Evolutionary conservation across 2,329 filamentous ascomycete genomes (phyloP), one percentile per base, ranked within the genome.

Genomic region (Penicillium capsulatum): DNA sequence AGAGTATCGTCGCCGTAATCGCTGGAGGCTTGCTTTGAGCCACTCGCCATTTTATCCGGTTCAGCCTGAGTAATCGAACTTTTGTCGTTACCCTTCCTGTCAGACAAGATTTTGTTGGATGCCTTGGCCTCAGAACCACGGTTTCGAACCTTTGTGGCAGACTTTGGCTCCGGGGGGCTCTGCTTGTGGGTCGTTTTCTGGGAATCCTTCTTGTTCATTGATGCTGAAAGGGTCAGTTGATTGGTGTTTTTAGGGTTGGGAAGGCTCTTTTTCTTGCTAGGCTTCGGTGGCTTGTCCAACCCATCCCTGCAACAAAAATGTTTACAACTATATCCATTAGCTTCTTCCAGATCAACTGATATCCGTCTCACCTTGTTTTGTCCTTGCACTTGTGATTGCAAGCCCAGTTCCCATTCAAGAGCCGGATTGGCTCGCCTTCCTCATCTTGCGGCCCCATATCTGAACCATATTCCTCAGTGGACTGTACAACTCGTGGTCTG

Each of bases 301-400:
- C 86, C 86, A 44, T 86, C 79, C 16, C 74, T 75, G 54, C 86
- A 91, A 54, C 86, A 91, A 24, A 75, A 63, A 53, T 91, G 86
- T 50, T 80, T 85, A 61, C 86, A 90, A 7, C 69, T 72, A 48
- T 22, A 64, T 42, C 61, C 63, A 1, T 52, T 17, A 48, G 66
- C 66, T n/a, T n/a, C 6, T 4, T 5, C n/a, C 9, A n/a, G 5
- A 4, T n/a, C 26, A 28, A 6, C n/a, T n/a, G 26, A 28, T 4
- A 28, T 6, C 13, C 4, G 9, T 28, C 10, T 4, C n/a, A 71
- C 67, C 57, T 64, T 27, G 60, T 66, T 50, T 77, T 80, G 49
- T 82, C 70, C 51, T 76, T 79, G 66, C 86, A 90, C 13, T 63
- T 63, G 55, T 91, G 86, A 42, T 83, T 83, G 63, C 86, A 91